Base-by-base conservation (phyloP, 441 rosid genomes). In the Adansonia rubrostipa region DNA sequence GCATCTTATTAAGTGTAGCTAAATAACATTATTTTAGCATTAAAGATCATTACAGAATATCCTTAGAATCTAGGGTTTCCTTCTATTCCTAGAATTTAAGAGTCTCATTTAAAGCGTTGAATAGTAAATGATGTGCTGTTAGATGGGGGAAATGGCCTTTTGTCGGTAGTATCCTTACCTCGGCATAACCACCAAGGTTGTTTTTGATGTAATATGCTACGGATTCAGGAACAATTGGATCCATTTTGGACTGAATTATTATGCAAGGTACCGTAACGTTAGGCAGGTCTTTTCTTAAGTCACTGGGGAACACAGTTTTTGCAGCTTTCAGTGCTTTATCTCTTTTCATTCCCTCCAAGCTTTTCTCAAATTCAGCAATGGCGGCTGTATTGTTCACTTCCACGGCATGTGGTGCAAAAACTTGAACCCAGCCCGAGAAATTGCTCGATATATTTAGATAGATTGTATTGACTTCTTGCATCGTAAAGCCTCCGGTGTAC, bases 81-180 rank as follows among this genome's bases (percentile, higher is more conserved):
- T 22, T 22, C 6, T 47, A 24, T 9, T 36, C 9, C 3, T 40
- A 9, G 5, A 78, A 58, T 50, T 56, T 6, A 50, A 53, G 65
- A 54, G 61, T 45, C 45, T 24, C 70, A 54, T 77, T 79, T 19
- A 84, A 24, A 45, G 51, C 85, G 51, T 79, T 54, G 48, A 79
- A 20, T 17, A 87, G 82, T 73, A 71, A 66, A 60, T 20, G 54
- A 47, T 69, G 45, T n/a, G 88, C 84, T 3, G 84, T 84, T 11
- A 85, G 84, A 17, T 76, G 82, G 1, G 88, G 86, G 17, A 87
- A 77, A 80, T 87, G 90, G 13, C 88, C 88, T 60, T 76, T 2
- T 2, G 84, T 74, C 54, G 83, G 40, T 0, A 85, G 85, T 10
- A 85, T 70, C 40, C 62, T n/a, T 19, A 87, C 81, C 54, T 3